phyloP scores from a whole-genome alignment of 2,329 filamentous ascomycete species.

The Simplicillium aogashimaense region DNA sequence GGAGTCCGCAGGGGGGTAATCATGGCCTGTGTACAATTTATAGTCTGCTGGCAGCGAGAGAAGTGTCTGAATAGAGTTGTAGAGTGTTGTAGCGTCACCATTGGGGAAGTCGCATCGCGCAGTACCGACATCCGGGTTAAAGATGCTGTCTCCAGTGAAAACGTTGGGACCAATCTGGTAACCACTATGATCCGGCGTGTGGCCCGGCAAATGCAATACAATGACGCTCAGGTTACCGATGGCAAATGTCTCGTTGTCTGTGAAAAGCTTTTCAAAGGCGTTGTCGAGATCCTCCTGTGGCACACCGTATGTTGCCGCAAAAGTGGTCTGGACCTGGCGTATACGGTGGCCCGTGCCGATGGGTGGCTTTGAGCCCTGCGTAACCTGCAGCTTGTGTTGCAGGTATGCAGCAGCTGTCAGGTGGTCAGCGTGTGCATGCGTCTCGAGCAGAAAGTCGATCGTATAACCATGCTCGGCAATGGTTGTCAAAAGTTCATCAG shows the following conservation, averaged over 20 bases:
- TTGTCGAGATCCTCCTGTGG: constrained; percentile 26
- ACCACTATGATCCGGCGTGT: constrained; percentile 51
- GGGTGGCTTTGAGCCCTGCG: constrained; percentile 23
- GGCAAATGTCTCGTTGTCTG: constrained; percentile 41
- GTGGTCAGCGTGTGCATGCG: constrained; percentile 52
- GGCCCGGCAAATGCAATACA: constrained; percentile 47
- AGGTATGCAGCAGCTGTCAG: constrained; percentile 50
- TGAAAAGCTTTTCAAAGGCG: constrained; percentile 42
- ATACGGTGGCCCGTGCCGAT: constrained; percentile 50
- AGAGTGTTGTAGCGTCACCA: constrained; percentile 30
- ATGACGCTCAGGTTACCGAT: constrained; percentile 35
- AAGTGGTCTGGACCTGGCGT: constrained; percentile 35
- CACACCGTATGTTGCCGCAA: constrained; percentile 38
- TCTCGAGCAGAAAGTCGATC: constrained; percentile 47
- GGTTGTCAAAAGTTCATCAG: constrained; percentile 38
- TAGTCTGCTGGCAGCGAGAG: too few species aligned
- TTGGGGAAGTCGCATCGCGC: constrained; percentile 42
- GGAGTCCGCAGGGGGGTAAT: too few species aligned
- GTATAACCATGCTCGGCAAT: constrained; percentile 34
- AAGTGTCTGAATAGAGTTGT: constrained; percentile 25
- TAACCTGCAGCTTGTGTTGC: constrained; percentile 28
- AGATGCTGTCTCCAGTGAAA: constrained; percentile 39
- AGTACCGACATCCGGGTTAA: constrained; percentile 36
- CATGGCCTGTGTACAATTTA: too few species aligned
- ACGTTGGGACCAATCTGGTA: constrained; percentile 42